These are phyloP conservation scores for Podaxis rugospora DNA, from an alignment of 768 basidiomycete genomes.

Conservation along the genomic window DNA sequence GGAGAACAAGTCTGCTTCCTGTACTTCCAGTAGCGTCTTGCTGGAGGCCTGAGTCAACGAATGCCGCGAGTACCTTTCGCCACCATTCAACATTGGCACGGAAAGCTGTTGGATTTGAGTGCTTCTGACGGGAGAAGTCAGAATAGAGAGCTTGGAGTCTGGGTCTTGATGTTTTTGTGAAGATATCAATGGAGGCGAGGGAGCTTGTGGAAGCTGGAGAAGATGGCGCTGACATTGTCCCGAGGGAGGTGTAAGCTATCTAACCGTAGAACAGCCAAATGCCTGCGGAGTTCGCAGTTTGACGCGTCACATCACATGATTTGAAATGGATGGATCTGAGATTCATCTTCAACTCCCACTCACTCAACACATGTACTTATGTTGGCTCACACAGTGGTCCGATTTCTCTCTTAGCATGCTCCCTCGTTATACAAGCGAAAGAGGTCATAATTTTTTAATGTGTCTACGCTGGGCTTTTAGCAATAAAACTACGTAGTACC, in stretches of 20 bases:
- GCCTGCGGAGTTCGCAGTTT: background rate
- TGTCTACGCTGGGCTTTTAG: too few relatives aligned
- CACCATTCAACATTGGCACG: constrained; percentile 86
- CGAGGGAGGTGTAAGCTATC: background rate
- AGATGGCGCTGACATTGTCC: constrained; percentile 14
- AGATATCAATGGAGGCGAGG: constrained; percentile 37
- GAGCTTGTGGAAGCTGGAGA: constrained; percentile 1
- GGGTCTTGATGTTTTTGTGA: constrained; percentile 39
- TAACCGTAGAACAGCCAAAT: background rate
- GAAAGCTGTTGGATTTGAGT: constrained; percentile 81
- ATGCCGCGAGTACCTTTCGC: constrained; percentile 58
- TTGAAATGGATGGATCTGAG: background rate
- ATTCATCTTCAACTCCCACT: background rate
- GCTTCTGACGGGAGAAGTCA: constrained; percentile 79
- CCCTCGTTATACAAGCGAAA: too few relatives aligned
- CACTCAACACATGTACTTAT: too few relatives aligned
- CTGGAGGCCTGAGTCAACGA: constrained; percentile 59
- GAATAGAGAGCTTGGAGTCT: constrained; percentile 83
- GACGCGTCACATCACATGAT: constrained; percentile 13
- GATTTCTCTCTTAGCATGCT: too few relatives aligned
- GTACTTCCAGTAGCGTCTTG: constrained; percentile 13
- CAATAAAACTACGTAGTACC: too few relatives aligned
- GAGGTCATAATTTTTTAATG: too few relatives aligned
- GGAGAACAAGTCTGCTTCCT: constrained; percentile 55
- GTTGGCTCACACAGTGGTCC: too few relatives aligned